Evolutionary conservation across 805 yeast species (phyloP).

Genomic region (Tetrapisispora arboricola): DNA sequence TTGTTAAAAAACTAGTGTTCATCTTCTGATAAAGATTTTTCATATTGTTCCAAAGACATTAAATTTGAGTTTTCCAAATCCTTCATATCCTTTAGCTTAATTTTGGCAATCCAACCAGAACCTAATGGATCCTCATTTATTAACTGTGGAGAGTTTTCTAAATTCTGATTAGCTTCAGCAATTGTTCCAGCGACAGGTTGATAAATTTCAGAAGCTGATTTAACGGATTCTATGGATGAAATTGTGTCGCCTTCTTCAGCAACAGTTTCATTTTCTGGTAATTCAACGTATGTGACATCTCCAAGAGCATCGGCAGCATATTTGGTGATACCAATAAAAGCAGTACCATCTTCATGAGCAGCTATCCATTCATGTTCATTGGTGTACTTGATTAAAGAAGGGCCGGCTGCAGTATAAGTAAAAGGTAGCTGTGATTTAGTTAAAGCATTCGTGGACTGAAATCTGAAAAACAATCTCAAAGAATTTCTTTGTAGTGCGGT

Average conservation of each 20-base stretch:
- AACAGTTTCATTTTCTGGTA: conserved; percentile 61
- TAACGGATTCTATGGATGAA: conserved; percentile 92
- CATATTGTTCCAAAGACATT: conserved; percentile 47
- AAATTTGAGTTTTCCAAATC: conserved; percentile 40
- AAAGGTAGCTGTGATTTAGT: conserved; percentile 26
- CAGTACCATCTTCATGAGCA: conserved; percentile 67
- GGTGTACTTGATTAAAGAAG: conserved; percentile 51
- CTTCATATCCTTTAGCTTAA: conserved; percentile 43
- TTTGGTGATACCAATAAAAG: conserved; percentile 86
- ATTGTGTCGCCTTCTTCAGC: conserved; percentile 68
- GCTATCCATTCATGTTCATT: conserved; percentile 94
- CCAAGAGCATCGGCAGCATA: conserved; percentile 96
- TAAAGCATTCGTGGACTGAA: conserved; percentile 22
- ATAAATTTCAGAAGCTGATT: conserved; percentile 87
- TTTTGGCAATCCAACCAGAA: conserved; percentile 83
- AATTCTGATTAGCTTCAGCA: conserved; percentile 53
- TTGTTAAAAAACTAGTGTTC: conserved; percentile 9
- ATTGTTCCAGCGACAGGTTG: conserved; percentile 76
- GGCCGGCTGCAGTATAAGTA: conserved; percentile 25
- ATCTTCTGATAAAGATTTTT: conserved; percentile 46
- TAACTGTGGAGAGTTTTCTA: conserved; percentile 64
- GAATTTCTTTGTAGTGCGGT: conserved; percentile 1
- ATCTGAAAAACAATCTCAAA: conserved; percentile 14
- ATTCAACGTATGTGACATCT: conserved; percentile 88
- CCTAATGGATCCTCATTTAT: conserved; percentile 89